phyloP scores from a whole-genome alignment of 805 yeast species.

The Spathaspora sp. region DNA sequence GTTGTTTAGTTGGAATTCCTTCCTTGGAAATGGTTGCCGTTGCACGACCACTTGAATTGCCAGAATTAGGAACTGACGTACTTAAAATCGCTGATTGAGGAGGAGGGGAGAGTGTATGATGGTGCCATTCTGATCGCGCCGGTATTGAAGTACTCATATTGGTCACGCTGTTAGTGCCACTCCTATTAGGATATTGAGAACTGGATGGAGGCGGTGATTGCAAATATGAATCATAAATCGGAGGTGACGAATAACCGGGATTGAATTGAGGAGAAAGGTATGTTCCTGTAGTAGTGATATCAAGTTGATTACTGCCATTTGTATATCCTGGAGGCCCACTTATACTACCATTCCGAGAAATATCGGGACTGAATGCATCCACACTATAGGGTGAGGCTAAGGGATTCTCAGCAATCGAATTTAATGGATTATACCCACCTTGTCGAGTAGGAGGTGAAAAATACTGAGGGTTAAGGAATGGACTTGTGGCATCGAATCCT shows the following conservation, averaged over 20 bases:
- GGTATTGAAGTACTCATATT: constrained; percentile 8
- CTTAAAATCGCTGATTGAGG: constrained; percentile 17
- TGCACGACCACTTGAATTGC: constrained; percentile 3
- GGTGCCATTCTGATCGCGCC: constrained; percentile 6
- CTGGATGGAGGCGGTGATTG: constrained; percentile 35
- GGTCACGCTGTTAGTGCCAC: constrained; percentile 1
- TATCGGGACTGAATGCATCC: constrained; percentile 25
- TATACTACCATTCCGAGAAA: constrained; percentile 28
- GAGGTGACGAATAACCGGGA: constrained; percentile 31
- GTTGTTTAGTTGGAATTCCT: constrained; percentile 26
- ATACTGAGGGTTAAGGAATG: constrained; percentile 34
- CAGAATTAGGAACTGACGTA: constrained; percentile 25
- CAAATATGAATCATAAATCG: constrained; percentile 22
- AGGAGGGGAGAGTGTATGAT: constrained; percentile 24
- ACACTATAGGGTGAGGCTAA: constrained; percentile 3
- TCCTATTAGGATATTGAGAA: constrained; percentile 1
- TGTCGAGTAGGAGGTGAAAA: constrained; percentile 34
- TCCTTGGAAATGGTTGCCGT: constrained; percentile 10
- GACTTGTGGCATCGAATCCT: constrained; percentile 2
- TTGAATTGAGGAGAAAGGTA: constrained; percentile 34
- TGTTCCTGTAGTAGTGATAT: constrained; percentile 15
- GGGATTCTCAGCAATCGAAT: constrained; percentile 28
- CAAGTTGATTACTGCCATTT: not conserved
- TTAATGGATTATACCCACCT: constrained; percentile 22
- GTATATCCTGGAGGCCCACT: constrained; percentile 19